Conservation (phyloP, 2,329 filamentous ascomycete species). For the Ophiocordyceps australis region DNA sequence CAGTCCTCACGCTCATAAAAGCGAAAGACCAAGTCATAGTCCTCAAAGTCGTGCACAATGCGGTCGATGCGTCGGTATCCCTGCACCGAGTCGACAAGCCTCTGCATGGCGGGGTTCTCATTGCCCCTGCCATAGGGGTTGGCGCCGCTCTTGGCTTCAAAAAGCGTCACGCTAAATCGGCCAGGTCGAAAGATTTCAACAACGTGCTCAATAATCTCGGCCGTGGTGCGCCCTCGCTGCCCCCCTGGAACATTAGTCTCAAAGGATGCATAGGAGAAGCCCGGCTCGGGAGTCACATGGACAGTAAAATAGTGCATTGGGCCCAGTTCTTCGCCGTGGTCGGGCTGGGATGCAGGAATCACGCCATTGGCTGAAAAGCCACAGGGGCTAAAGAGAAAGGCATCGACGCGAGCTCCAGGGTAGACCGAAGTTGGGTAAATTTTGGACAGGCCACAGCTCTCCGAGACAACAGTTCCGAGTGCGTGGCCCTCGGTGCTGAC, state of each 20-base stretch:
- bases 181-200: conserved; percentile 92
- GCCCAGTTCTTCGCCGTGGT: conserved; percentile 13
- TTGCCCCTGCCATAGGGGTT: conserved; percentile 20
- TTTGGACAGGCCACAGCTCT: conserved; percentile 72
- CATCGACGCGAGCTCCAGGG: conserved; percentile 83
- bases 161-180: conserved; percentile 93
- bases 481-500: conserved; percentile 87
- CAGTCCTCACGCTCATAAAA: conserved; percentile 89
- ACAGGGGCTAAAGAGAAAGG: conserved; percentile 91
- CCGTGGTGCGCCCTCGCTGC: conserved; percentile 74
- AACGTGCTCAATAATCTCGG: conserved; percentile 83
- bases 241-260: conserved; percentile 92
- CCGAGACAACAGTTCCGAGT: conserved; percentile 80
- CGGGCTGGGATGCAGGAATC: conserved; percentile 51
- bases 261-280: conserved; percentile 95
- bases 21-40: conserved; percentile 90
- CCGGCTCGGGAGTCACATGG: conserved; percentile 90
- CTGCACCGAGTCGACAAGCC: conserved; percentile 55
- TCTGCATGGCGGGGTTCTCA: conserved; percentile 22
- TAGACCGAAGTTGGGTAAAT: conserved; percentile 79
- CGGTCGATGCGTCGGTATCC: conserved; percentile 84
- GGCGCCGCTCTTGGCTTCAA: conserved; percentile 60
- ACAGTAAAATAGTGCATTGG: conserved; percentile 91
- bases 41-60: conserved; percentile 93
- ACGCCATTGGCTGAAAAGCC: conserved; percentile 97